Evolutionary conservation across 2,329 filamentous ascomycete species (phyloP), one percentile per base, ranked within the genome.

Genomic region (Colletotrichum caudatum): DNA sequence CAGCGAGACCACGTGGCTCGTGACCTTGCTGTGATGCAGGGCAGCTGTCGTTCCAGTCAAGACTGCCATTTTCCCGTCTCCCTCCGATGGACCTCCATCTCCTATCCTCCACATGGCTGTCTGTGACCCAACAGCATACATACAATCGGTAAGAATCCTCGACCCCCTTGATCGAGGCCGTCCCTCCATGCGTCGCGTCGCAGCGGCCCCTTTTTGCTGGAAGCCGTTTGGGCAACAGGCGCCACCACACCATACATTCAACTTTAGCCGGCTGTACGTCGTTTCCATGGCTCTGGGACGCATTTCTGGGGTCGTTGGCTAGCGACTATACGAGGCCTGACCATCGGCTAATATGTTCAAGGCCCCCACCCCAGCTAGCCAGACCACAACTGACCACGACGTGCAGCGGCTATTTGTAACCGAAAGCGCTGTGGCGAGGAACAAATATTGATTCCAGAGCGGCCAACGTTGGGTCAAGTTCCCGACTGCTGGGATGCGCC

Each of bases 201-300:
- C 50, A 56, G 41, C 44, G 3, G n/a, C 64, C 64, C 68, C 63
- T 54, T 53, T 48, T 23, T 33, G 18, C 37, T 67, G 46, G n/a
- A 29, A 35, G 7, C 26, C n/a, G 16, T 33, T 53, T 18, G 26
- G 44, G 46, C 46, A 37, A 12, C 37, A 39, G 51, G 26, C 29
- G 44, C 29, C 29, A 29, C 29, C 29, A 29, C 29, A 29, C 39
- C 69, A 59, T 35, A 54, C 29, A 29, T 69, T 72, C 8, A 46
- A 72, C 16, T 69, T 72, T 51, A 72, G 2, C 69, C 69, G 69
- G 69, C 54, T 18, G 9, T 7, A 5, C 11, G 37, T 37, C 53
- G 54, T 29, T 69, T 35, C 69, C 69, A 41, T 39, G 66, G 59
- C 54, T 56, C 46, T 56, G 69, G 69, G 23, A 69, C 69, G 35